Conservation (phyloP, 768 basidiomycete genomes). For the Strobilomyces dryophilus region DNA sequence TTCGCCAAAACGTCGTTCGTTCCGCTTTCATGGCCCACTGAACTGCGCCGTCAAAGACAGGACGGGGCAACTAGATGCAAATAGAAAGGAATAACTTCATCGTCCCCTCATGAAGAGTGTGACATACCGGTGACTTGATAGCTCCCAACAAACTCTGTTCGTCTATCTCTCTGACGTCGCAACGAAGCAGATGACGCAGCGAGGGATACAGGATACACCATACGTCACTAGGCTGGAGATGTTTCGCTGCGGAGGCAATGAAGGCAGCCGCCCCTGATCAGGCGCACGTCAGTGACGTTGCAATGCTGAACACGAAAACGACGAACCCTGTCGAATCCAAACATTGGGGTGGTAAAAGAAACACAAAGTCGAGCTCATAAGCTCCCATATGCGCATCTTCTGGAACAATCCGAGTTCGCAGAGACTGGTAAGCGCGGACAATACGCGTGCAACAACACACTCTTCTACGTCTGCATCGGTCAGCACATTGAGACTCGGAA, state of each 20-base stretch:
- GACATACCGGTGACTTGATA: constrained; percentile 73
- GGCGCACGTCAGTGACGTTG: background rate
- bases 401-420: constrained; percentile 88
- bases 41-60: constrained; percentile 80
- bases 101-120: background rate
- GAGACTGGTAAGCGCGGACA: constrained; percentile 82
- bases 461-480: constrained; percentile 83
- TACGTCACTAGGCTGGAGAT: constrained; percentile 81
- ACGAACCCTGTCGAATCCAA: constrained; percentile 91
- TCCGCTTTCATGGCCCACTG: constrained; percentile 87
- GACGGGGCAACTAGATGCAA: constrained; percentile 48
- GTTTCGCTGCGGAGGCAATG: constrained; percentile 79
- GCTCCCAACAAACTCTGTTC: constrained; percentile 71
- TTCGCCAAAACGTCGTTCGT: constrained; percentile 76
- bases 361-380: constrained; percentile 82
- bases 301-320: background rate
- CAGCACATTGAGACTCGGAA: background rate
- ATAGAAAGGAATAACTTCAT: background rate
- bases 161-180: constrained; percentile 72
- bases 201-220: constrained; percentile 98
- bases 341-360: constrained; percentile 94
- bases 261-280: constrained; percentile 77
- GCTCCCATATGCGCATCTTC: constrained; percentile 96
- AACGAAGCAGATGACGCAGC: constrained; percentile 78
- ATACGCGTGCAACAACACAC: constrained; percentile 85